Base-by-base conservation (phyloP, 1,284 basidiomycete genomes). In the Moniliella sp. region DNA sequence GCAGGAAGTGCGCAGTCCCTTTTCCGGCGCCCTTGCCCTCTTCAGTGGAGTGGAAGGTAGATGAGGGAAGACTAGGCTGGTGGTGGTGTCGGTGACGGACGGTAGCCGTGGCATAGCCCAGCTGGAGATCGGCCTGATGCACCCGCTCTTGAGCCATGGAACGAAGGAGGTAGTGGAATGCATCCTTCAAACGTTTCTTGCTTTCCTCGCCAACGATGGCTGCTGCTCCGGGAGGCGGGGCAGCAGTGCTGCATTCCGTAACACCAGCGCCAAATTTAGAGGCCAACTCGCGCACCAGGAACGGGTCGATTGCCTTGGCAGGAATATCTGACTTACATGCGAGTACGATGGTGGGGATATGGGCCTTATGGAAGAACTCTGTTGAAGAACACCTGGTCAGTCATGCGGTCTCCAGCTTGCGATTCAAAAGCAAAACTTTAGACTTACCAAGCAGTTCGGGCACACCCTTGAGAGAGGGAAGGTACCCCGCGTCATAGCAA, bases 121-220 rank as follows among this genome's bases (percentile, higher is more conserved):
- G n/a, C n/a, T n/a, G n/a, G n/a, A n/a, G n/a, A n/a, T n/a, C n/a
- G n/a, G n/a, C n/a, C n/a, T n/a, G n/a, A n/a, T n/a, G n/a, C n/a
- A n/a, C n/a, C n/a, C n/a, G n/a, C n/a, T n/a, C n/a, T n/a, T n/a
- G n/a, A n/a, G n/a, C n/a, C n/a, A n/a, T n/a, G n/a, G n/a, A n/a
- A n/a, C n/a, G n/a, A n/a, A 54, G 49, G 12, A 52, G 34, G 27
- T 51, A 54, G 1, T 47, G 50, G 33, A 54, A 54, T 33, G 49
- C 52, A 31, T 54, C 50, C 18, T 47, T 40, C 51, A 54, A 52
- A n/a, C 51, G 31, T 41, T 50, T 51, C 33, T 48, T 50, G 31
- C 51, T 49, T 30, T 54, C 51, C 25, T 54, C 51, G 37, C 48
- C 50, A 25, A 46, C 35, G 2, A 46, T 42, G n/a, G n/a, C n/a